Evolutionary conservation across 2,329 filamentous ascomycete species (phyloP).

Genomic region (Rosellinia necatrix): DNA sequence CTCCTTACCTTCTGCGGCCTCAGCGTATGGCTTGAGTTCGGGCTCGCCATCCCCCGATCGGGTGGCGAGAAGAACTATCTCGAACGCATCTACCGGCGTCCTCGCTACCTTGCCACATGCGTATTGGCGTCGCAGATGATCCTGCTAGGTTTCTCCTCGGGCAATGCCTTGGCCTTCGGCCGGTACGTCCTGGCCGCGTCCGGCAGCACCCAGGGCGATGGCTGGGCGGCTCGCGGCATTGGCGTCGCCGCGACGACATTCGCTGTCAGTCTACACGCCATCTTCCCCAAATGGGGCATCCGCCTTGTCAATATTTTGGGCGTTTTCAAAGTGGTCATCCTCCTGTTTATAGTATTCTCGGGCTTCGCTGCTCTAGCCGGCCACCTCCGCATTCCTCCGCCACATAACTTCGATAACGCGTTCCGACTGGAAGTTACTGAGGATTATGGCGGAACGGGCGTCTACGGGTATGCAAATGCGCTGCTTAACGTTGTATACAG

Average conservation of each 20-base stretch:
- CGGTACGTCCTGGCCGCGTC: conserved; percentile 62
- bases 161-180: conserved; percentile 63
- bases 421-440: conserved; percentile 52
- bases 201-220: conserved; percentile 50
- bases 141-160: conserved; percentile 63
- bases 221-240: conserved; percentile 62
- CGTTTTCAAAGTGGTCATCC: conserved; percentile 62
- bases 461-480: conserved; percentile 60
- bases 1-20: conserved; percentile 63
- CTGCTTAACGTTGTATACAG: conserved; percentile 64
- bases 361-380: conserved; percentile 62
- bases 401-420: conserved; percentile 61
- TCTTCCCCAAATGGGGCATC: conserved; percentile 61
- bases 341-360: conserved; percentile 65
- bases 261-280: conserved; percentile 56
- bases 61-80: conserved; percentile 71
- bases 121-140: conserved; percentile 66
- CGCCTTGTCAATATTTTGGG: conserved; percentile 63
- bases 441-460: conserved; percentile 53
- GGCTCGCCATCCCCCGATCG: conserved; percentile 63
- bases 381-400: conserved; percentile 51
- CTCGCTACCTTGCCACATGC: conserved; percentile 62
- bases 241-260: conserved; percentile 60
- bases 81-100: conserved; percentile 63
- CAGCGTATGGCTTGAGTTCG: conserved; percentile 67